Evolutionary conservation across 2,329 filamentous ascomycete species (phyloP).

Genomic region (Chrysoporthe deuterocubensis): DNA sequence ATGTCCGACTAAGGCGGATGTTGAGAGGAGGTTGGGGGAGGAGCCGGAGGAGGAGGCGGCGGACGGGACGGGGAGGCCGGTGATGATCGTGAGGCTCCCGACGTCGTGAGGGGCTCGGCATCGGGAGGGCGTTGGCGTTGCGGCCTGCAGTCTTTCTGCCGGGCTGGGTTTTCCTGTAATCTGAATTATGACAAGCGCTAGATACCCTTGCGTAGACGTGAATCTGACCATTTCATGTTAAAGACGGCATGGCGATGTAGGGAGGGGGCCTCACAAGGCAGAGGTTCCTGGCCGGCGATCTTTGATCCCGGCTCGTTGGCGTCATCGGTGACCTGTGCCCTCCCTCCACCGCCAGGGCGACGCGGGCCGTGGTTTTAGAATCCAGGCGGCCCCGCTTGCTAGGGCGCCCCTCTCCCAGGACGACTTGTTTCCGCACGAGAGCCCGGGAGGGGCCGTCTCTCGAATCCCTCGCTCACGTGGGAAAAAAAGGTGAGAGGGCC

Average conservation of each 20-base stretch:
- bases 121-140: background rate
- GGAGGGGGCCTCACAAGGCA: too few relatives aligned
- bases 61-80: background rate
- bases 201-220: conserved; percentile 3
- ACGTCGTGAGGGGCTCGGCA: conserved; percentile 4
- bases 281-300: too few relatives aligned
- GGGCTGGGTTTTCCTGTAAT: background rate
- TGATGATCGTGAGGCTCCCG: background rate
- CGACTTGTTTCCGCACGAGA: background rate
- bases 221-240: background rate
- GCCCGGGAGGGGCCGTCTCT: too few relatives aligned
- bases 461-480: background rate
- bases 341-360: background rate
- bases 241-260: background rate
- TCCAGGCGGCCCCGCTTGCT: background rate
- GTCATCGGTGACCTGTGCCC: background rate
- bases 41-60: background rate
- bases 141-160: too few relatives aligned
- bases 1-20: conserved; percentile 34
- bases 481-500: background rate
- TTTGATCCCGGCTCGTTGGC: background rate
- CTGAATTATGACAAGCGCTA: background rate
- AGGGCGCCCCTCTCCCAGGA: background rate
- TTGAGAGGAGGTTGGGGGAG: conserved; percentile 30
- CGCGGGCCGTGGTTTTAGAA: background rate